Percentiles rank a stretch among this genome's conserved stretches.
Evolutionary conservation across 2,329 filamentous ascomycete genomes (phyloP).

Genomic region (Purpureocillium takamizusanense): DNA sequence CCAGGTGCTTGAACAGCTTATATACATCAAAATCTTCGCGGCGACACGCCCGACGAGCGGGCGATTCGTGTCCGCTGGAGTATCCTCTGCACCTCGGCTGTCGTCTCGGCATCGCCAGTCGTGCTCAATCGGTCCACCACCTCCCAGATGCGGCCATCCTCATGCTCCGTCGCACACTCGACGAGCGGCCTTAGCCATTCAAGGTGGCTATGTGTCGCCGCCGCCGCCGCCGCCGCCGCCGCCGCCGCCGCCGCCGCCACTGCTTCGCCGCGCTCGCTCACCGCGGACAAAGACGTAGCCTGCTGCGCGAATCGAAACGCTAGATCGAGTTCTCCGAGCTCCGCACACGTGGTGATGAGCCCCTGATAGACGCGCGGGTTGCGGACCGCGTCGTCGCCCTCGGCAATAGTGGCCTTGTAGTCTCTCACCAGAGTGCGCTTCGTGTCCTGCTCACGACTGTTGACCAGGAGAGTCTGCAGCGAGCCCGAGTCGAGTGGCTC

Average conservation of each 20-base stretch:
- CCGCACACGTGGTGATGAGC: slow-evolving; percentile 20
- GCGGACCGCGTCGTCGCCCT: slow-evolving; percentile 6
- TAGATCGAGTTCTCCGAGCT: slow-evolving; percentile 20
- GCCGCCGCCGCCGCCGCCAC: neutral
- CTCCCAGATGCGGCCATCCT: slow-evolving; percentile 23
- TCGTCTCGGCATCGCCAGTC: slow-evolving; percentile 10
- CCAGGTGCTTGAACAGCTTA: too few relatives aligned
- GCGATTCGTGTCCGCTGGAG: slow-evolving; percentile 15
- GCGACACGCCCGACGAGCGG: slow-evolving; percentile 5
- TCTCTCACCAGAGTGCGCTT: slow-evolving; percentile 17
- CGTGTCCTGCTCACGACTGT: slow-evolving; percentile 15
- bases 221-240: too few relatives aligned
- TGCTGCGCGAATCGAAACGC: slow-evolving; percentile 21
- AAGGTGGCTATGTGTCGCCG: slow-evolving; percentile 6
- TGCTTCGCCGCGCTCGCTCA: neutral
- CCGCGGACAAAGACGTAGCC: slow-evolving; percentile 4
- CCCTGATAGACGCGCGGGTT: slow-evolving; percentile 11
- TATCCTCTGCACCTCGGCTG: slow-evolving; percentile 13
- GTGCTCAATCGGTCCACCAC: slow-evolving; percentile 19
- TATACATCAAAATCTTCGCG: neutral
- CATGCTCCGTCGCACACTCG: slow-evolving; percentile 14
- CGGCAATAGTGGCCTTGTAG: slow-evolving; percentile 15
- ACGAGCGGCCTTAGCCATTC: slow-evolving; percentile 20
- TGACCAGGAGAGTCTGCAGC: slow-evolving; percentile 20
- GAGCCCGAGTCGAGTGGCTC: slow-evolving; percentile 14